Base-by-base conservation (phyloP, 1,284 basidiomycete species). In the Microbotryum silenes-acaulis region DNA sequence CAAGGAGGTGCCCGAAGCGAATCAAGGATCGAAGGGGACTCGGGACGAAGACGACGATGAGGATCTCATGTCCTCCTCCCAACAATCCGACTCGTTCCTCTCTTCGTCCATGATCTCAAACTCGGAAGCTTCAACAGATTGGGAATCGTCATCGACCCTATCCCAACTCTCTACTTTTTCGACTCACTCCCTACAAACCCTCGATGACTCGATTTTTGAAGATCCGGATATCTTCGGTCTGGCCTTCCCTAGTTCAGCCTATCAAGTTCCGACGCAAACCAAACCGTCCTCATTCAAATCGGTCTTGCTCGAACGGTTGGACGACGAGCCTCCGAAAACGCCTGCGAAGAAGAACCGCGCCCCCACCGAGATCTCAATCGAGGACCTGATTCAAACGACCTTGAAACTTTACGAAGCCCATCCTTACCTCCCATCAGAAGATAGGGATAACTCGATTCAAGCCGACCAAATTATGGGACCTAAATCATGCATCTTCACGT, bases 381-480 rank as follows among this genome's bases (percentile, higher is more conserved):
- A 71, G 44, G 57, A 60, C 1, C 55, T 72, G 18, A 66, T 74
- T 50, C 16, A 45, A 4, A 54, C 50, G 0, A 64, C 72, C 4
- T 62, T 67, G 25, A 23, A 60, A 16, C 66, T 73, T 0, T 72
- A 58, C 37, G 4, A 42, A 8, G 20, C 18, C 6, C 63, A 70
- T 51, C 69, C 68, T 4, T 63, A 71, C 21, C 29, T 46, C 21
- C 23, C 56, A 3, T 6, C 47, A 21, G n/a, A 29, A 37, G 49
- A 9, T 10, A 1, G 37, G 9, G 37, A 42, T 1, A 42, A 42
- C 5, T 48, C 33, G 1, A 59, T 72, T 12, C 33, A 48, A 8
- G 65, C 70, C 1, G 53, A 69, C 37, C 55, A 63, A 21, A 66
- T 74, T 14, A 65, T 74, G 54, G 72, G 72, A 1, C 65, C 71